Base-by-base conservation (phyloP, 768 basidiomycete species). In the Glaciozyma martinii region DNA sequence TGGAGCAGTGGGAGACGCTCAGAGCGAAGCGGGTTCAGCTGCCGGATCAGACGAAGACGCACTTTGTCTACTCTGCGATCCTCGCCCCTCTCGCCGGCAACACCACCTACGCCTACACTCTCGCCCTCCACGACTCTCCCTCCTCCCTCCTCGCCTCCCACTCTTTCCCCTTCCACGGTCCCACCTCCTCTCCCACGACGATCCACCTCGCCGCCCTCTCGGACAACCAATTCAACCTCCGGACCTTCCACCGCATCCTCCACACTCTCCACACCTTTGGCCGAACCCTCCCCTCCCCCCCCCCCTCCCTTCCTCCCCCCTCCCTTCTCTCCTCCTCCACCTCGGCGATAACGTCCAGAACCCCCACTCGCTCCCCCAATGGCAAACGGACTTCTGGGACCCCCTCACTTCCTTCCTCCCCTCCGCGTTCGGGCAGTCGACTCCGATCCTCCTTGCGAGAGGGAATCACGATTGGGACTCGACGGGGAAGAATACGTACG, bases 171-270 rank as follows among this genome's bases (percentile, higher is more conserved):
- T 66, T 63, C 60, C 33, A 61, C 53, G 44, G 30, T 23, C 3
- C 23, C 53, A 1, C 46, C 5, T 0, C 21, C 3, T 42, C 58
- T n/a, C 18, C 32, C 18, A 54, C 55, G 3, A 60, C 63, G 3
- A 27, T 71, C 57, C 55, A 65, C 49, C 25, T 71, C 25, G 66
- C 61, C 50, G 56, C 60, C 59, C 15, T 71, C 43, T 66, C 66
- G 42, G 69, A 71, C 63, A 71, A 71, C 59, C 69, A 71, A 42
- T 71, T 49, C 66, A 71, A 71, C 61, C 50, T 71, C n/a, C 66
- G 69, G 32, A 54, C 59, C 12, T 71, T 67, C 55, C 59, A 62
- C 25, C 62, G 61, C 7, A 47, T 65, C 30, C 69, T 71, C 50
- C 47, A 32, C 32, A 59, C 65, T 29, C 37, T 66, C 44, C 40